phyloP scores from a whole-genome alignment of 805 yeast species.

The Aciculoconidium aculeatum region DNA sequence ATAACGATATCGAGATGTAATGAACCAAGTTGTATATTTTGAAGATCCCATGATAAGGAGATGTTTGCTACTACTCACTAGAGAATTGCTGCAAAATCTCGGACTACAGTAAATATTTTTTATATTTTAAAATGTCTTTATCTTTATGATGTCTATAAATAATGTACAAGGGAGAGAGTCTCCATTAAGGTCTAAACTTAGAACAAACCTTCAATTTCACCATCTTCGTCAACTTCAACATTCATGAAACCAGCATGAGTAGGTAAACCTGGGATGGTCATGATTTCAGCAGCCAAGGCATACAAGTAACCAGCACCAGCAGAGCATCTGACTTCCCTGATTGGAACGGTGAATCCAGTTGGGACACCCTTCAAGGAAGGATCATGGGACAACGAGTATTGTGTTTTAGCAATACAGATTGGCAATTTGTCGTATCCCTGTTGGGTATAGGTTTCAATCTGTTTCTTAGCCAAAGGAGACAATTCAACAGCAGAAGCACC shows the following conservation, averaged over 20 bases:
- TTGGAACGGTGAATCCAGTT: conserved; percentile 87
- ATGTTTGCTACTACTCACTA: too few relatives aligned
- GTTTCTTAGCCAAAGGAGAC: conserved; percentile 71
- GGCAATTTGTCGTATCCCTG: conserved; percentile 93
- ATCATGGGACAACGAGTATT: conserved; percentile 92
- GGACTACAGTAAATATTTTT: too few relatives aligned
- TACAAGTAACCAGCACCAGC: conserved; percentile 96
- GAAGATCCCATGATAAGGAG: too few relatives aligned
- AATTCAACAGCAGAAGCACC: conserved; percentile 86
- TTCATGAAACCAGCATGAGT: conserved; percentile 96
- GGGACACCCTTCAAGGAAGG: conserved; percentile 93
- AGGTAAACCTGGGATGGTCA: conserved; percentile 96
- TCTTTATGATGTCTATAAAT: conserved; percentile 1
- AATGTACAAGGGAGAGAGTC: too few relatives aligned
- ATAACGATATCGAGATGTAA: too few relatives aligned
- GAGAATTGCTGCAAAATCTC: too few relatives aligned
- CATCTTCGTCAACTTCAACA: conserved; percentile 85
- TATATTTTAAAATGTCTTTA: too few relatives aligned
- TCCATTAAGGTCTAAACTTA: too few relatives aligned
- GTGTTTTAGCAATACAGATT: conserved; percentile 96
- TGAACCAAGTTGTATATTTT: too few relatives aligned
- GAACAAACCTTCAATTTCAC: conserved; percentile 91
- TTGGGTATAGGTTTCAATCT: conserved; percentile 71
- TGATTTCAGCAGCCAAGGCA: conserved; percentile 94
- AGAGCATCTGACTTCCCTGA: conserved; percentile 88